A percentile compares a stretch with the other conserved stretches of the same genome.
Evolutionary conservation across 2,329 filamentous ascomycete genomes (phyloP).

Genomic region (Tolypocladium amazonense): DNA sequence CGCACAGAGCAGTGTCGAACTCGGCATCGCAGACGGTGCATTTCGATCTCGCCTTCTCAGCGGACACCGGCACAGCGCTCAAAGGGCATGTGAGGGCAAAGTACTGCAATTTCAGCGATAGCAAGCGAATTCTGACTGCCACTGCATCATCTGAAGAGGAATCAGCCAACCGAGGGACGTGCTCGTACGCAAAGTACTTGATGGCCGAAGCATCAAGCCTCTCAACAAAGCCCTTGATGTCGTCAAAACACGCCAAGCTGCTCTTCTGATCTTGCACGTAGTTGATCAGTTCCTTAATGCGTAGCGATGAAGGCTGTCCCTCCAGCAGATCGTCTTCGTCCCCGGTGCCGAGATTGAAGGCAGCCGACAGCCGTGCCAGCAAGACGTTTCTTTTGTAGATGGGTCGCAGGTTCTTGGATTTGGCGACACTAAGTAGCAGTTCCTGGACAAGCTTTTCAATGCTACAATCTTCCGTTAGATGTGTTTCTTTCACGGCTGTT

Average conservation of each 20-base stretch:
- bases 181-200: slow-evolving; percentile 25
- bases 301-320: slow-evolving; percentile 16
- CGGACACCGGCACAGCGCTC: slow-evolving; percentile 11
- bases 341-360: slow-evolving; percentile 20
- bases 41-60: slow-evolving; percentile 8
- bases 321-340: slow-evolving; percentile 18
- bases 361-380: slow-evolving; percentile 25
- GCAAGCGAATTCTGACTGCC: slow-evolving; percentile 17
- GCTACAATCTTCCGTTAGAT: slow-evolving; percentile 11
- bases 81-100: slow-evolving; percentile 28
- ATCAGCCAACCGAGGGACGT: slow-evolving; percentile 21
- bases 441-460: slow-evolving; percentile 14
- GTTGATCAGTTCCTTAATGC: slow-evolving; percentile 21
- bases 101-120: slow-evolving; percentile 33
- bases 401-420: slow-evolving; percentile 17
- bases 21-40: slow-evolving; percentile 14
- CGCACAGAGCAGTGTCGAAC: slow-evolving; percentile 9
- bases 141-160: slow-evolving; percentile 12
- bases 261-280: slow-evolving; percentile 25
- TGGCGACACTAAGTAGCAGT: slow-evolving; percentile 19
- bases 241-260: slow-evolving; percentile 33
- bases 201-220: slow-evolving; percentile 29
- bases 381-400: slow-evolving; percentile 29
- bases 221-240: slow-evolving; percentile 33
- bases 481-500: not conserved